These are phyloP conservation scores for Lipomyces starkeyi DNA, from an alignment of 805 yeast species.

Conservation along the genomic window DNA sequence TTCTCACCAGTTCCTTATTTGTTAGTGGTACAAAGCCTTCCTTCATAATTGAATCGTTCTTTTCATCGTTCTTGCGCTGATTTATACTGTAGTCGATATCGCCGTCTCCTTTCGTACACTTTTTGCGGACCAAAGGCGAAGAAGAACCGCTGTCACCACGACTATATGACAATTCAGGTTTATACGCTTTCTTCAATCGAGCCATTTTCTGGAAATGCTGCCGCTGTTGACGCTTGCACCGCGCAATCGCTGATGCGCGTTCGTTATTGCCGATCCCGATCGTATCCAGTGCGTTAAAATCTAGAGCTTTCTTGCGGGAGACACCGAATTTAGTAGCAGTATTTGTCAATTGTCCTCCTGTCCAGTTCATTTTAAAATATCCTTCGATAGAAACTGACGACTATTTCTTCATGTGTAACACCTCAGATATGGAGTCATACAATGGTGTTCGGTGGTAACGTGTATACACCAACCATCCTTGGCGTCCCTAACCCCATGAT, in stretches of 20 bases:
- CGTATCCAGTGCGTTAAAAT: not conserved
- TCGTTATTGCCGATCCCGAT: not conserved
- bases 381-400: not conserved
- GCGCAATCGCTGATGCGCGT: constrained; percentile 5
- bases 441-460: not conserved
- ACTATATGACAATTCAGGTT: not conserved
- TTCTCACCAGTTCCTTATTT: not conserved
- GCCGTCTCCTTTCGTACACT: not conserved
- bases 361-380: constrained; percentile 16
- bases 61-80: constrained; percentile 3
- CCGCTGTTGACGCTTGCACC: constrained; percentile 14
- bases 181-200: not conserved
- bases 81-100: constrained; percentile 10
- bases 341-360: constrained; percentile 8
- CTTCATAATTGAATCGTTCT: not conserved
- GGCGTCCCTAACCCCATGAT: not conserved
- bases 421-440: not conserved
- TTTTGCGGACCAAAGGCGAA: not conserved
- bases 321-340: constrained; percentile 4
- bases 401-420: not conserved
- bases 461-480: too few relatives aligned
- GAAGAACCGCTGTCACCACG: not conserved
- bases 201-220: constrained; percentile 17
- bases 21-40: not conserved
- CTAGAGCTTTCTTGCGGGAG: not conserved